phyloP scores from a whole-genome alignment of 768 basidiomycete genomes.

The Sporobolomyces pararoseus region DNA sequence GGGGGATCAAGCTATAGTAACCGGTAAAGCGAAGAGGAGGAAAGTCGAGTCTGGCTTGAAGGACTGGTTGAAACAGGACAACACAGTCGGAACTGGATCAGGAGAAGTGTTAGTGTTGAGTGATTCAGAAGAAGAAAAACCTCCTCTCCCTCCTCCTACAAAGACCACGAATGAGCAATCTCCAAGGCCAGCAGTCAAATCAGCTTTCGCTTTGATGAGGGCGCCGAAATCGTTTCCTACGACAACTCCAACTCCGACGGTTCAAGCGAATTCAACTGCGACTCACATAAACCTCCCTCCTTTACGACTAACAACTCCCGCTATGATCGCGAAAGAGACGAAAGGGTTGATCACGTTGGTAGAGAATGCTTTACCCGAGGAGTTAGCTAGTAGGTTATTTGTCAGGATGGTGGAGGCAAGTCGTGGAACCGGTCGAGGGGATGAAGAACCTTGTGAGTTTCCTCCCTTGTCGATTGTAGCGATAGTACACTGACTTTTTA shows the following conservation, averaged over 20 bases:
- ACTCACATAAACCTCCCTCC: slow-evolving; percentile 38
- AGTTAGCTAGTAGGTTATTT: slow-evolving; percentile 36
- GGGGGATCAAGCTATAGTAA: neutral
- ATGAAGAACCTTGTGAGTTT: slow-evolving; percentile 8
- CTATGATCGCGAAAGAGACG: slow-evolving; percentile 36
- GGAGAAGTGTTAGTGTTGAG: slow-evolving; percentile 9
- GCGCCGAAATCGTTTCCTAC: neutral
- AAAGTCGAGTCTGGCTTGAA: slow-evolving; percentile 1
- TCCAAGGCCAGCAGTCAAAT: neutral
- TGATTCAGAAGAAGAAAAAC: slow-evolving; percentile 19
- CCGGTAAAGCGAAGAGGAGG: neutral
- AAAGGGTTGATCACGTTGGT: slow-evolving; percentile 41
- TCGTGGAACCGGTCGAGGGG: slow-evolving; percentile 1
- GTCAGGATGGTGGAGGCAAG: slow-evolving; percentile 36
- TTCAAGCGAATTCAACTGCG: slow-evolving; percentile 10
- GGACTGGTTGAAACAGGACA: neutral
- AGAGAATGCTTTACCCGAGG: slow-evolving; percentile 33
- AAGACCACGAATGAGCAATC: too few species aligned
- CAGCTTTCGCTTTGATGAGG: slow-evolving; percentile 15
- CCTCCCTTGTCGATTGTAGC: too few species aligned
- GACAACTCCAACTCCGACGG: neutral
- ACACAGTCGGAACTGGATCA: neutral
- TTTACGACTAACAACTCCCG: slow-evolving; percentile 25
- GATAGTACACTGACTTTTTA: neutral
- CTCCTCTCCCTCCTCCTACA: neutral